These are phyloP conservation scores for Leptosphaerulina australis DNA, from an alignment of 2,329 filamentous ascomycete genomes.

Conservation along the genomic window DNA sequence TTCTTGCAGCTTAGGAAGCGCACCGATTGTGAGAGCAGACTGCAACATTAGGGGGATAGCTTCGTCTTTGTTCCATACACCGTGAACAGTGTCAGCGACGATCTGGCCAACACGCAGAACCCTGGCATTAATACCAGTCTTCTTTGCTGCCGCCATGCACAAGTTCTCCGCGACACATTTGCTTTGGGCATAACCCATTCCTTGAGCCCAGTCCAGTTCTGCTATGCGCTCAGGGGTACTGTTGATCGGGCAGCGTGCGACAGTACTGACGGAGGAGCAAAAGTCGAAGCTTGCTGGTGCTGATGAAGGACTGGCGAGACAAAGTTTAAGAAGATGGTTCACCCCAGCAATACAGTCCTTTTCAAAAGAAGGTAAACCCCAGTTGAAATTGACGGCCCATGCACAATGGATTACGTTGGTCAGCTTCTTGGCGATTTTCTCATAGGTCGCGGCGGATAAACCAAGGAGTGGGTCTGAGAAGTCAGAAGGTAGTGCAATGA, in stretches of 20 bases:
- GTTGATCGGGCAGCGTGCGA: constrained; percentile 45
- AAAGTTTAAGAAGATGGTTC: constrained; percentile 53
- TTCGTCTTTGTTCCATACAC: constrained; percentile 58
- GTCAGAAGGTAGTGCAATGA: constrained; percentile 49
- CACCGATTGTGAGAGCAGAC: constrained; percentile 54
- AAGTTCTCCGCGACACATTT: constrained; percentile 59
- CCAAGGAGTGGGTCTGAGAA: constrained; percentile 51
- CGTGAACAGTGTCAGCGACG: constrained; percentile 54
- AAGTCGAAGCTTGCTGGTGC: constrained; percentile 53
- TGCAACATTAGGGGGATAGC: constrained; percentile 59
- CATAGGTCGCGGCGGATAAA: constrained; percentile 34
- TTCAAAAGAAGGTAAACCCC: constrained; percentile 58
- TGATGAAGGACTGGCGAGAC: constrained; percentile 39
- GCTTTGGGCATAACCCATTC: constrained; percentile 59
- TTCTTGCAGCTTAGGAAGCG: constrained; percentile 54
- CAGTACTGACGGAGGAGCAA: constrained; percentile 55
- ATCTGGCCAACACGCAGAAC: constrained; percentile 53
- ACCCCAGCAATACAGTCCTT: constrained; percentile 54
- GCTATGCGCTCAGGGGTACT: constrained; percentile 32
- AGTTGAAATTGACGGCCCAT: constrained; percentile 64
- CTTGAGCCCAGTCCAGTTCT: constrained; percentile 51
- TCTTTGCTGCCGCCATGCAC: constrained; percentile 22
- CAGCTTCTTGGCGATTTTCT: constrained; percentile 30
- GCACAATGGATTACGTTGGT: constrained; percentile 58
- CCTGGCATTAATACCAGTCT: constrained; percentile 28